These are phyloP conservation scores for Adiantum capillusveneris DNA, from an alignment of 75 land plant genomes.

Conservation along the genomic window DNA sequence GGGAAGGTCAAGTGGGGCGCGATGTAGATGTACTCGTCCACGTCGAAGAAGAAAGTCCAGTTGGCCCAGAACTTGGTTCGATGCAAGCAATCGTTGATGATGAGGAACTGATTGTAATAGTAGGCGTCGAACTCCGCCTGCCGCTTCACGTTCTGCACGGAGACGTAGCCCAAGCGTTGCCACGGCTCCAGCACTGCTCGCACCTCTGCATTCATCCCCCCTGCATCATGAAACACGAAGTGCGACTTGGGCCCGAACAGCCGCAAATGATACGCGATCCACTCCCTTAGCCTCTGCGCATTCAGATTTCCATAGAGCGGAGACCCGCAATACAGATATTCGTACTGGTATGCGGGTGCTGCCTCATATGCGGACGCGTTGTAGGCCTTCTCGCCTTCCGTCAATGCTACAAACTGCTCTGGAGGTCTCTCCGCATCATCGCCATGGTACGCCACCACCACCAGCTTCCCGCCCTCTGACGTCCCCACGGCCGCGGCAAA, in stretches of 20 bases:
- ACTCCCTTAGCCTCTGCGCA: slow-evolving; percentile 15
- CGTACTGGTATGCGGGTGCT: slow-evolving; percentile 12
- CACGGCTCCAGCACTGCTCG: slow-evolving; percentile 9
- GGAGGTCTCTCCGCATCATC: slow-evolving; percentile 3
- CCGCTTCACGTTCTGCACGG: slow-evolving; percentile 6
- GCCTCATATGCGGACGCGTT: slow-evolving; percentile 1
- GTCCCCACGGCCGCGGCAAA: slow-evolving; percentile 22
- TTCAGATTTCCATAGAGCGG: slow-evolving; percentile 19
- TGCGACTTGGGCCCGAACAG: slow-evolving; percentile 15
- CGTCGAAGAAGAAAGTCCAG: slow-evolving; percentile 31
- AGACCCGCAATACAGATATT: slow-evolving; percentile 26
- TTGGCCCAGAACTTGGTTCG: slow-evolving; percentile 14
- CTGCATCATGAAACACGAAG: slow-evolving; percentile 25
- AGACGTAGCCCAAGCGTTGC: slow-evolving; percentile 10
- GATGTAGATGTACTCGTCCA: slow-evolving; percentile 28
- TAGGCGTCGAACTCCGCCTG: slow-evolving; percentile 16
- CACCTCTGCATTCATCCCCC: slow-evolving; percentile 11
- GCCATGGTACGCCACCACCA: slow-evolving; percentile 19
- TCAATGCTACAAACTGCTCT: slow-evolving; percentile 12
- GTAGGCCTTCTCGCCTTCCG: slow-evolving; percentile 14
- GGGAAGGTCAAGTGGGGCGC: not conserved
- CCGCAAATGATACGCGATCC: slow-evolving; percentile 26
- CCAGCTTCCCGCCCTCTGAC: slow-evolving; percentile 25
- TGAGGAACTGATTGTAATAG: slow-evolving; percentile 28
- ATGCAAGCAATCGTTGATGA: slow-evolving; percentile 28